Evolutionary conservation across 345 rosid species (phyloP).

Genomic region (Moricandia arvensis): DNA sequence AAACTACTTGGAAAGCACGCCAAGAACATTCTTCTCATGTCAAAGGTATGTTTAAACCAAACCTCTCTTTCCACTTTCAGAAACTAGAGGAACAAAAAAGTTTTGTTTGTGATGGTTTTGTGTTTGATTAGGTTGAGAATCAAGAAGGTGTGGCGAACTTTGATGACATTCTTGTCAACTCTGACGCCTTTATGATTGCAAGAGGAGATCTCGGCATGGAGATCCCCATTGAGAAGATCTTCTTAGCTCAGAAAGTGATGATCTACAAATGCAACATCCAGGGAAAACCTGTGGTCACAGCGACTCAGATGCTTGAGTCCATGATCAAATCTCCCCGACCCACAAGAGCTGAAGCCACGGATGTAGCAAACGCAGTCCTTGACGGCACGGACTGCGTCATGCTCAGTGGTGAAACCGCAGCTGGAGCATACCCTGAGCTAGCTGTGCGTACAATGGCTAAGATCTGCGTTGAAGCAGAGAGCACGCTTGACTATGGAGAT

Average conservation of each 20-base stretch:
- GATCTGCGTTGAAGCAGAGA: conserved; percentile 90
- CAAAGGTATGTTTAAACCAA: conserved; percentile 61
- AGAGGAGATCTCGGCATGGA: conserved; percentile 81
- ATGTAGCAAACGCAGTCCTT: conserved; percentile 75
- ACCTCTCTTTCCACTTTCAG: not conserved
- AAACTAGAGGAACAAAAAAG: not conserved
- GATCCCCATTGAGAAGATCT: conserved; percentile 69
- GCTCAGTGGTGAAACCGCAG: conserved; percentile 78
- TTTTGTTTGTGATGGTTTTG: not conserved
- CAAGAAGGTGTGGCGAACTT: conserved; percentile 99
- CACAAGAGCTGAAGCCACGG: conserved; percentile 74
- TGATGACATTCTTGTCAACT: conserved; percentile 74
- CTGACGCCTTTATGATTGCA: conserved; percentile 81
- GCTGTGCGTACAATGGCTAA: conserved; percentile 91
- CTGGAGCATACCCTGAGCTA: conserved; percentile 65
- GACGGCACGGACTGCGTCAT: conserved; percentile 76
- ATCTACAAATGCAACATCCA: conserved; percentile 63
- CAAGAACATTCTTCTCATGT: conserved; percentile 87
- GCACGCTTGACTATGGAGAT: conserved; percentile 79
- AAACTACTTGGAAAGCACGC: conserved; percentile 79
- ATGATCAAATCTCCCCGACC: conserved; percentile 71
- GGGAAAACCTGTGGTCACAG: conserved; percentile 66
- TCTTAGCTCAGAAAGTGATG: conserved; percentile 69
- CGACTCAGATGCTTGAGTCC: conserved; percentile 67
- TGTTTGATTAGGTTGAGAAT: conserved; percentile 69